These are phyloP conservation scores for Ogataea trehalophila DNA, from an alignment of 805 yeast genomes.

Conservation along the genomic window DNA sequence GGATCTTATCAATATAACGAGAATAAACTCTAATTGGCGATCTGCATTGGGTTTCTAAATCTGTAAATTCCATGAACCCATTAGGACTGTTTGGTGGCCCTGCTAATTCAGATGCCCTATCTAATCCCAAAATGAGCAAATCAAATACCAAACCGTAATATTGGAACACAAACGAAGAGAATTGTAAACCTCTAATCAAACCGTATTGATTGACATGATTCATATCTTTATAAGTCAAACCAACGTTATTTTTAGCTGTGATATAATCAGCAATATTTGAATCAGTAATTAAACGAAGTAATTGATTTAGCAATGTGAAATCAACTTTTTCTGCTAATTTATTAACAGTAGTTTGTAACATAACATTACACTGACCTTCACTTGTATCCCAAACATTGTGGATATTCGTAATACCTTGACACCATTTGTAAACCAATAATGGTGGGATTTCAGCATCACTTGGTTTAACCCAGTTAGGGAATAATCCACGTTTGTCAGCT, in stretches of 20 bases:
- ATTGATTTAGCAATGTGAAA: slow-evolving; percentile 76
- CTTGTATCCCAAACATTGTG: slow-evolving; percentile 72
- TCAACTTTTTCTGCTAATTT: slow-evolving; percentile 84
- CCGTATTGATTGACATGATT: slow-evolving; percentile 88
- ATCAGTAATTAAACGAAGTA: slow-evolving; percentile 77
- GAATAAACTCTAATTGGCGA: slow-evolving; percentile 80
- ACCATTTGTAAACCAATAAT: slow-evolving; percentile 85
- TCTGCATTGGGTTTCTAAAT: slow-evolving; percentile 49
- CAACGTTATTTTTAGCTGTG: slow-evolving; percentile 83
- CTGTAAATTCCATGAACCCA: slow-evolving; percentile 69
- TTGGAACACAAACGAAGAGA: slow-evolving; percentile 84
- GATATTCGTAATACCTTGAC: slow-evolving; percentile 82
- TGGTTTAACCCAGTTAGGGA: slow-evolving; percentile 97
- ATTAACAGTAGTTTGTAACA: slow-evolving; percentile 71
- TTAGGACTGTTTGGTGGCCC: slow-evolving; percentile 71
- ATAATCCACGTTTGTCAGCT: slow-evolving; percentile 77
- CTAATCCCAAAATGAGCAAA: slow-evolving; percentile 74
- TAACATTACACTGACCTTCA: slow-evolving; percentile 73
- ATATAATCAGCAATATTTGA: slow-evolving; percentile 92
- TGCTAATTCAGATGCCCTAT: slow-evolving; percentile 82
- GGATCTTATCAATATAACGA: slow-evolving; percentile 78
- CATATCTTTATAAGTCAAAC: slow-evolving; percentile 88
- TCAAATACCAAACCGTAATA: slow-evolving; percentile 86
- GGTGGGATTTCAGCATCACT: slow-evolving; percentile 94
- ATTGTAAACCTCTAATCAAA: slow-evolving; percentile 80